Conservation (phyloP, 2,329 filamentous ascomycete species). For the Didymella arachidicola region DNA sequence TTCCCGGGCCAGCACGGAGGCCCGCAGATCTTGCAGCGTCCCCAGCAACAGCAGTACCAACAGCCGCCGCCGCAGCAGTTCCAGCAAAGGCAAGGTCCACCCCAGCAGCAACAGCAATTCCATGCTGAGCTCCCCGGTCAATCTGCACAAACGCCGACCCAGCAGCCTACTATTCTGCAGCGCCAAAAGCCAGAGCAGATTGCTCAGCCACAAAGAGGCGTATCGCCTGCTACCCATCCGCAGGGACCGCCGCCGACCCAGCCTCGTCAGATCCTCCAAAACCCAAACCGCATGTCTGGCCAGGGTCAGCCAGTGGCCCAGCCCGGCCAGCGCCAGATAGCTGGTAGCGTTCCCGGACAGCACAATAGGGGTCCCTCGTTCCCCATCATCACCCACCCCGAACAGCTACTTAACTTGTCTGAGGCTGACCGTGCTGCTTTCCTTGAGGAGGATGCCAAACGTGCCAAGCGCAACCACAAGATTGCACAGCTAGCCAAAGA, state of each 20-base stretch:
- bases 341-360: slow-evolving; percentile 39
- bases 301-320: slow-evolving; percentile 52
- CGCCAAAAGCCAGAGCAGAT: slow-evolving; percentile 41
- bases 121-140: slow-evolving; percentile 56
- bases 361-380: slow-evolving; percentile 59
- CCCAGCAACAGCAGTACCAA: slow-evolving; percentile 51
- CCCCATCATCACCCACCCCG: slow-evolving; percentile 69
- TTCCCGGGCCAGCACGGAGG: slow-evolving; percentile 55
- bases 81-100: slow-evolving; percentile 36
- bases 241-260: slow-evolving; percentile 51
- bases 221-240: slow-evolving; percentile 47
- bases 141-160: slow-evolving; percentile 38
- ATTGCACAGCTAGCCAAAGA: slow-evolving; percentile 92
- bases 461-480: slow-evolving; percentile 97
- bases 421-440: slow-evolving; percentile 86
- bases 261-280: slow-evolving; percentile 80
- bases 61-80: slow-evolving; percentile 50
- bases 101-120: slow-evolving; percentile 51
- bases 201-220: slow-evolving; percentile 38
- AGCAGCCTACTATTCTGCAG: slow-evolving; percentile 49
- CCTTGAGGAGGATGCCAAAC: slow-evolving; percentile 88
- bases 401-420: slow-evolving; percentile 77
- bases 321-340: slow-evolving; percentile 31
- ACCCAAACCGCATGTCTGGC: slow-evolving; percentile 69
- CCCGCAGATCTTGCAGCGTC: slow-evolving; percentile 59